Evolutionary conservation across 108 stramenopile genomes (phyloP), one percentile per base, ranked within the genome.

Genomic region (Nitzschia palea): DNA sequence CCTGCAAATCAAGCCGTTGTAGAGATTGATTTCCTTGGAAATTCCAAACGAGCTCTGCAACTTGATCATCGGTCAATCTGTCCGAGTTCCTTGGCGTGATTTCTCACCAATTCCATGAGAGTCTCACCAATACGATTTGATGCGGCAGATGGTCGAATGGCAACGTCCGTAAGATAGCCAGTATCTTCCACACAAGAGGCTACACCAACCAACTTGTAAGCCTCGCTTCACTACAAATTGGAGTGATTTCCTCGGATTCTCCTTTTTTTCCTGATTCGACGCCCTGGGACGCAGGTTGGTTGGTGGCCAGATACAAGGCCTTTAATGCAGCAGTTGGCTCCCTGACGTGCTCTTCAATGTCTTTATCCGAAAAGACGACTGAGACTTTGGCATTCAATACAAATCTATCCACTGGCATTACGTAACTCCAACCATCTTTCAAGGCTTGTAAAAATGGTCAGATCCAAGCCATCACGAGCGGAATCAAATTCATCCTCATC

Each of bases 361-460:
- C 48, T 44, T 65, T 31, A 33, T 50, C 59, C 36, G 1, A 36
- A 42, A 61, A 42, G 20, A 17, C 15, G 5, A 42, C 33, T 29
- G 29, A 36, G 15, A 61, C 35, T 22, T 42, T 23, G n/a, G 37
- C 23, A 0, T 61, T 27, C 37, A 61, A 44, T 37, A 31, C 31
- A 28, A 51, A 48, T 48, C 22, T 48, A 48, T 48, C 47, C n/a
- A 20, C 48, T 14, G 86, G 84, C 65, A 90, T 74, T 14, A 87
- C 44, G 58, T 85, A 90, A 23, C 53, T 47, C 89, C 89, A 90
- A 3, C 89, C 89, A 55, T 90, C 89, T 66, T 86, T 87, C 37
- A 90, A 50, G 12, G 66, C 66, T 8, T 8, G 3, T 10, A 35
- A 54, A 2, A 67, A 18, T 29, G 37, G 36, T 27, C 23, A 67